phyloP scores from a whole-genome alignment of 495 filamentous ascomycete species.

The Friedmanniomyces simplex region DNA sequence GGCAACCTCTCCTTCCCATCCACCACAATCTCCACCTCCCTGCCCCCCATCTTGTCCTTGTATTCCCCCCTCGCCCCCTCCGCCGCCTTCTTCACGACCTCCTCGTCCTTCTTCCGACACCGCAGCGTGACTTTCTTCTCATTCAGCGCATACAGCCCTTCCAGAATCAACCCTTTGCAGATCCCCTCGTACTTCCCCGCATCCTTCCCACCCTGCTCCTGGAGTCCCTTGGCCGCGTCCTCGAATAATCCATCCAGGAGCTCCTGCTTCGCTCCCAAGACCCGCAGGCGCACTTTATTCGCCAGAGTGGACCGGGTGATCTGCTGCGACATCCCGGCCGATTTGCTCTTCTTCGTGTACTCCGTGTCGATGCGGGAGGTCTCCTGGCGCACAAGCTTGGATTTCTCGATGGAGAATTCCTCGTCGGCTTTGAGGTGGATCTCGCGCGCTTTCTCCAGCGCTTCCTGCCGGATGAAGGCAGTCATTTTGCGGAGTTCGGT shows the following conservation, averaged over 20 bases:
- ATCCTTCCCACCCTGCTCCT: slow-evolving; percentile 40
- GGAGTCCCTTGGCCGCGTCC: slow-evolving; percentile 56
- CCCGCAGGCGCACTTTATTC: slow-evolving; percentile 86
- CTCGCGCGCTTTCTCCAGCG: slow-evolving; percentile 88
- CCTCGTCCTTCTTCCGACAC: slow-evolving; percentile 69
- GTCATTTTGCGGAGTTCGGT: slow-evolving; percentile 99
- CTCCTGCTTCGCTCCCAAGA: slow-evolving; percentile 77
- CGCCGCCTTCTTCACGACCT: slow-evolving; percentile 61
- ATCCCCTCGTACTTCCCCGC: slow-evolving; percentile 59
- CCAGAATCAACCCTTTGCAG: slow-evolving; percentile 70
- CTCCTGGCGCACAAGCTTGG: slow-evolving; percentile 92
- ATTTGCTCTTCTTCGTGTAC: slow-evolving; percentile 98
- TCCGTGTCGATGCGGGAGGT: slow-evolving; percentile 79
- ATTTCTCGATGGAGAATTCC: slow-evolving; percentile 96
- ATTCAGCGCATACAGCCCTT: slow-evolving; percentile 78
- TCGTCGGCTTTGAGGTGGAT: slow-evolving; percentile 97
- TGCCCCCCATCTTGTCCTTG: slow-evolving; percentile 52
- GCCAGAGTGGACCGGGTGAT: slow-evolving; percentile 87
- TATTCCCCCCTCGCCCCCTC: slow-evolving; percentile 67
- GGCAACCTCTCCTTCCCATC: slow-evolving; percentile 73
- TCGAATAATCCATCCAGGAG: slow-evolving; percentile 90
- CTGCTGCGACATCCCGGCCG: slow-evolving; percentile 92
- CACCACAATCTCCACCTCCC: slow-evolving; percentile 54
- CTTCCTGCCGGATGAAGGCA: slow-evolving; percentile 98
- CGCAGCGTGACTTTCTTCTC: slow-evolving; percentile 65